Base-by-base conservation (phyloP, 352 stramenopile species). In the Pythium sukuiense region DNA sequence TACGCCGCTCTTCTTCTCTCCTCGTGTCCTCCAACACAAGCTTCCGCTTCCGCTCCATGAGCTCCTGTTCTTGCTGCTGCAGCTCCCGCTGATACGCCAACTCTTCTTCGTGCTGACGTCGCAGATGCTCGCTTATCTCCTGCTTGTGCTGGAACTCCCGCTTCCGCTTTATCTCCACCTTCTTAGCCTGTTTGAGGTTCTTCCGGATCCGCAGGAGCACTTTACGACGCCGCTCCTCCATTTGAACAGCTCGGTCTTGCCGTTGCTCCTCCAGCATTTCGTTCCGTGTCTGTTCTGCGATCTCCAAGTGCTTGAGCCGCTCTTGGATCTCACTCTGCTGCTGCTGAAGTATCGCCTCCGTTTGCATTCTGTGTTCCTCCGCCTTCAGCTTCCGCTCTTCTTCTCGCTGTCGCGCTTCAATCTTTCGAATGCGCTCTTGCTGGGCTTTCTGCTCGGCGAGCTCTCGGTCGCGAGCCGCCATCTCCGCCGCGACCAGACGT, bases 361-460 rank as follows among this genome's bases (percentile, higher is more conserved):
- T 86, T 64, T 84, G 67, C 1, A 76, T 63, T 1, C 81, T 77
- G 37, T 93, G 83, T 65, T 94, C 83, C 53, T 92, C 83, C 0
- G 86, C 81, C 53, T 91, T 94, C 6, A 76, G 56, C 53, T 89
- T 89, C 6, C 86, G 79, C 45, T 92, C 86, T 56, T 92, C 83
- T 9, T 94, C 86, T 1, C 77, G 76, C 14, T 90, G 76, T 7
- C 80, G 70, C 0, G 81, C 82, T 59, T 96, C 83, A n/a, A 93
- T 76, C 2, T 71, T 76, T 3, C 79, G 67, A 20, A 95, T 39
- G 16, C 78, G 76, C 2, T 96, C 87, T 61, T 96, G 76, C 32
- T 79, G 80, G n/a, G 80, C 75, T 35, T 92, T 93, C 59, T 95
- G 73, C 61, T 92, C 85, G 0, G 87, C 86, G 0, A 95, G 32